Evolutionary conservation across 179 eudicot species (phyloP).

Genomic region (Gypsophila paniculata): DNA sequence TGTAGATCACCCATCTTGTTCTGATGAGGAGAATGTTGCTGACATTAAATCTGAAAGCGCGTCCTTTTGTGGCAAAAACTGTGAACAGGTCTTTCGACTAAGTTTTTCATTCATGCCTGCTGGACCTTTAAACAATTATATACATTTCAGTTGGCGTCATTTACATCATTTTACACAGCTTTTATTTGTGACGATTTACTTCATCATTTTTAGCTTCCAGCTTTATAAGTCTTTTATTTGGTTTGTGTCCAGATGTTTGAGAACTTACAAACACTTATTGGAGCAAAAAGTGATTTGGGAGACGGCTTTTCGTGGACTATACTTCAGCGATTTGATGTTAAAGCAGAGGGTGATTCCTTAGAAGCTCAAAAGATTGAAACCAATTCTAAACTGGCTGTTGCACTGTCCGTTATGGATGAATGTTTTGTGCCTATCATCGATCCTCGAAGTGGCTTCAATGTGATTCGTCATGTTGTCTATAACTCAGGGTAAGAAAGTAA

Average conservation of each 20-base stretch:
- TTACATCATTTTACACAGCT: neutral
- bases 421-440: conserved; percentile 88
- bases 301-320: conserved; percentile 77
- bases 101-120: neutral
- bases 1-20: conserved; percentile 65
- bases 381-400: conserved; percentile 84
- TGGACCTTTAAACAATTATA: neutral
- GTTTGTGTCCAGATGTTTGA: conserved; percentile 39
- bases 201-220: neutral
- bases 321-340: conserved; percentile 54
- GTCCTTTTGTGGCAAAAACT: conserved; percentile 62
- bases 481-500: conserved; percentile 73
- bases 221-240: neutral
- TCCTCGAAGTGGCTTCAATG: conserved; percentile 64
- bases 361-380: conserved; percentile 46
- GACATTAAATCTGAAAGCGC: conserved; percentile 25
- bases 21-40: conserved; percentile 29
- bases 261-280: conserved; percentile 51
- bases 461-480: conserved; percentile 68
- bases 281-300: conserved; percentile 55
- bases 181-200: neutral
- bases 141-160: neutral
- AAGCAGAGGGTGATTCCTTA: conserved; percentile 21
- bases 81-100: conserved; percentile 55
- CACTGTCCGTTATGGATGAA: conserved; percentile 74